phyloP scores from a whole-genome alignment of 805 yeast species.

The Metschnikowia cubensis region DNA sequence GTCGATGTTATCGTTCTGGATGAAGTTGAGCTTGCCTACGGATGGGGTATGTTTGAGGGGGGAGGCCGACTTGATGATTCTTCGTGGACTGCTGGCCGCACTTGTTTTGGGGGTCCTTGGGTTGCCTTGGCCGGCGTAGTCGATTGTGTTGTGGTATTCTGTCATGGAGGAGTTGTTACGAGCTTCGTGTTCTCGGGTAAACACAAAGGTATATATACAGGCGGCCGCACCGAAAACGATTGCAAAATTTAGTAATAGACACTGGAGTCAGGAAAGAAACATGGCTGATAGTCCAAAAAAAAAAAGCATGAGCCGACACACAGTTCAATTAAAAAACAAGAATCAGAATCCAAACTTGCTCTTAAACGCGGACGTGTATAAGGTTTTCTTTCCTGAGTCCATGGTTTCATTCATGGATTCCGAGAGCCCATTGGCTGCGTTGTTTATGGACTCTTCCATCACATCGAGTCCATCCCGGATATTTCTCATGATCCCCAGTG shows the following conservation, averaged over 20 bases:
- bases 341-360: constrained; percentile 49
- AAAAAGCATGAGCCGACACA: no score
- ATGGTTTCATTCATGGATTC: constrained; percentile 51
- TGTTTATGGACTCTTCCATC: constrained; percentile 52
- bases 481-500: constrained; percentile 37
- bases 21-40: constrained; percentile 26
- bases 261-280: not conserved
- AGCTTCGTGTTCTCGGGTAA: not conserved
- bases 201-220: constrained; percentile 1
- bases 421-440: constrained; percentile 52
- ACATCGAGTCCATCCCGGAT: constrained; percentile 51
- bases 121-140: not conserved
- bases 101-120: not conserved
- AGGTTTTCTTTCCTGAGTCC: constrained; percentile 46
- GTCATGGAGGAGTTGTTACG: not conserved
- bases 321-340: no score
- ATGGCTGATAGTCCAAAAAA: no score
- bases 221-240: constrained; percentile 2
- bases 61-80: constrained; percentile 22
- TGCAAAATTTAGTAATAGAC: not conserved
- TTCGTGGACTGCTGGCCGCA: constrained; percentile 4
- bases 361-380: constrained; percentile 49
- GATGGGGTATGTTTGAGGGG: constrained; percentile 21
- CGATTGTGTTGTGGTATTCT: not conserved
- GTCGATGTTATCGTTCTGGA: constrained; percentile 32